phyloP scores from a whole-genome alignment of 345 rosid genomes.

The Murraya paniculata region DNA sequence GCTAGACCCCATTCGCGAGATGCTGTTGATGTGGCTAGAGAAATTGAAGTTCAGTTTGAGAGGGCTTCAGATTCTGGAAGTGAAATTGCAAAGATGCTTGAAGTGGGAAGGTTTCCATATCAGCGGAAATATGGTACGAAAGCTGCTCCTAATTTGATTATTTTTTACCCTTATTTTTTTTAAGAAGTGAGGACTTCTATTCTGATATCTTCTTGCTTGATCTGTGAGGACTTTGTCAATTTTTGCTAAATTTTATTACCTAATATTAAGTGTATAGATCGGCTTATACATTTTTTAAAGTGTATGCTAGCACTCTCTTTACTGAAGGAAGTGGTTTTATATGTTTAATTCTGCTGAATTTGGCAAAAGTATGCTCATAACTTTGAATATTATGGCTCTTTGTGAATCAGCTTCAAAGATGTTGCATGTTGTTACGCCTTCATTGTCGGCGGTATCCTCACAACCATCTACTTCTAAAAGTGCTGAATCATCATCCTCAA shows the following conservation, averaged over 20 bases:
- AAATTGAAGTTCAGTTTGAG: constrained; percentile 66
- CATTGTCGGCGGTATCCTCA: constrained; percentile 48
- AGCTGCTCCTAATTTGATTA: neutral
- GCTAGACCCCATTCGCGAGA: constrained; percentile 41
- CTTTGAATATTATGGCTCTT: constrained; percentile 17
- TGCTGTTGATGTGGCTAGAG: constrained; percentile 55
- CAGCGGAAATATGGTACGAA: constrained; percentile 71
- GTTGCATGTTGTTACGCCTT: constrained; percentile 59
- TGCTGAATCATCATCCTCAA: constrained; percentile 40
- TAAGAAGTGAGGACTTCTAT: neutral
- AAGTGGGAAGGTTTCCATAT: constrained; percentile 77
- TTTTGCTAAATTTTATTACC: neutral
- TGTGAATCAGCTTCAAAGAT: constrained; percentile 53
- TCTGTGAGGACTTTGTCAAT: constrained; percentile 6
- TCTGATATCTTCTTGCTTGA: constrained; percentile 12
- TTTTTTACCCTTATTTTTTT: neutral
- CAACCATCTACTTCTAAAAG: constrained; percentile 58
- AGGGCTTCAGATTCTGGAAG: constrained; percentile 79
- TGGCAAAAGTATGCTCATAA: constrained; percentile 7
- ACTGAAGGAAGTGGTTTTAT: neutral
- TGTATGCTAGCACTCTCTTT: neutral
- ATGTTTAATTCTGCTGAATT: constrained; percentile 12
- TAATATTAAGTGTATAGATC: neutral
- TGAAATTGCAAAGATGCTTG: constrained; percentile 85
- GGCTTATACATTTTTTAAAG: neutral